These are phyloP conservation scores for Calonectria honghensis DNA, from an alignment of 2,329 filamentous ascomycete genomes.

Conservation along the genomic window DNA sequence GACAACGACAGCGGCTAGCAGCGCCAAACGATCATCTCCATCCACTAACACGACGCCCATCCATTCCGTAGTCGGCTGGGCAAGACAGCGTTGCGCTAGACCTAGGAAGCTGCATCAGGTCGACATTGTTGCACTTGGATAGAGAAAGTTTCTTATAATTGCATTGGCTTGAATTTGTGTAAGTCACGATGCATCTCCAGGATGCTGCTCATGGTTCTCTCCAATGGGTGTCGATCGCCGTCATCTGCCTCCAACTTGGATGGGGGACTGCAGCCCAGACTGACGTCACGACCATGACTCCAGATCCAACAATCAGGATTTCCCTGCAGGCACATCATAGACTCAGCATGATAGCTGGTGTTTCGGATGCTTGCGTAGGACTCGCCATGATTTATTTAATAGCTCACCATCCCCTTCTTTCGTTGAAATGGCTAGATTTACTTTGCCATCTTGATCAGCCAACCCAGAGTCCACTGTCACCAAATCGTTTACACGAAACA, in stretches of 20 bases:
- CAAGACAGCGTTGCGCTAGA: conserved; percentile 2
- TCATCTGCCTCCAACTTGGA: conserved; percentile 51
- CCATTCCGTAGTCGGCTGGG: neutral
- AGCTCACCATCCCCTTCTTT: neutral
- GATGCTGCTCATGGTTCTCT: conserved; percentile 32
- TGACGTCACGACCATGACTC: conserved; percentile 53
- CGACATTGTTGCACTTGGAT: neutral
- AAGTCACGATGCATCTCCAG: conserved; percentile 10
- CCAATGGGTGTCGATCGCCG: conserved; percentile 50
- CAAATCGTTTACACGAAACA: conserved; percentile 2
- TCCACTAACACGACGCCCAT: neutral
- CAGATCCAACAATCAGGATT: conserved; percentile 56
- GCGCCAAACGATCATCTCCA: conserved; percentile 19
- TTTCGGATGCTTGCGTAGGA: conserved; percentile 40
- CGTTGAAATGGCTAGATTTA: neutral
- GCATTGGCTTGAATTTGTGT: neutral
- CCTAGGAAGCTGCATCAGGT: neutral
- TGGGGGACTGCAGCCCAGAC: conserved; percentile 41
- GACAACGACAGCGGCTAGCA: conserved; percentile 33
- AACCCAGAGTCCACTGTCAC: neutral
- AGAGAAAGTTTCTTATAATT: neutral
- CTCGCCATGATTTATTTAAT: conserved; percentile 30
- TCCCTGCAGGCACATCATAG: conserved; percentile 49
- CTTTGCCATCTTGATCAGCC: conserved; percentile 2
- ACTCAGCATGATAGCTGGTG: conserved; percentile 33